Evolutionary conservation across 1,284 basidiomycete genomes (phyloP).

Genomic region (Tetrapyrgos nigripes): DNA sequence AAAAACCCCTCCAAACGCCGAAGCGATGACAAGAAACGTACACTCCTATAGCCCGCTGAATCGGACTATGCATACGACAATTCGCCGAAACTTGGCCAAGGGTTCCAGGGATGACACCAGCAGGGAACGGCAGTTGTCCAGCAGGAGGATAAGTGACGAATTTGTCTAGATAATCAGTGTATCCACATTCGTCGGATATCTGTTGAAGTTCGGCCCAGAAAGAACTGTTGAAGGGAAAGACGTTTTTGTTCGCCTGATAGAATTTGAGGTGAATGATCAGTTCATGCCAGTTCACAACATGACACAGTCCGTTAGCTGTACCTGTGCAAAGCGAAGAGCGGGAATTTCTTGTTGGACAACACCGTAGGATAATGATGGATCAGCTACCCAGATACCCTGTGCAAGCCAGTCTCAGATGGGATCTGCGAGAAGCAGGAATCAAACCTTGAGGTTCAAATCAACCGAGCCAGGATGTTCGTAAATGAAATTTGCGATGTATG

Average conservation of each 20-base stretch:
- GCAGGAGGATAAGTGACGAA: slow-evolving; percentile 71
- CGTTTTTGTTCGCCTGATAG: slow-evolving; percentile 54
- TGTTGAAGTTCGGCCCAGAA: slow-evolving; percentile 62
- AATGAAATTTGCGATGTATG: slow-evolving; percentile 73
- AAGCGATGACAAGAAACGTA: too few species aligned
- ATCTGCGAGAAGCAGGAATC: neutral
- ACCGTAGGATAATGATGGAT: slow-evolving; percentile 53
- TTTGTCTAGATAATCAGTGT: slow-evolving; percentile 64
- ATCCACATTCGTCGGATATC: slow-evolving; percentile 62
- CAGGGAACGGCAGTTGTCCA: slow-evolving; percentile 56
- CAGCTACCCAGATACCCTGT: slow-evolving; percentile 63
- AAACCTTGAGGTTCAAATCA: slow-evolving; percentile 58
- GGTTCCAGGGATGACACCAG: slow-evolving; percentile 37
- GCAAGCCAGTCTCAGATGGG: neutral
- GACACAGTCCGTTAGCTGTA: slow-evolving; percentile 47
- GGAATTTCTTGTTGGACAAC: slow-evolving; percentile 62
- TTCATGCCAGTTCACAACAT: slow-evolving; percentile 44
- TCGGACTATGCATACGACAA: slow-evolving; percentile 53
- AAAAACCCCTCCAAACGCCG: too few species aligned
- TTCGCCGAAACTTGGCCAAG: slow-evolving; percentile 39
- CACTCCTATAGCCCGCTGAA: slow-evolving; percentile 49
- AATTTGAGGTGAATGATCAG: neutral
- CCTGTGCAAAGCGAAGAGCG: slow-evolving; percentile 67
- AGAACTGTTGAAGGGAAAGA: slow-evolving; percentile 60
- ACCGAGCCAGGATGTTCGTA: slow-evolving; percentile 62